Evolutionary conservation across 2,329 filamentous ascomycete genomes (phyloP), one percentile per base, ranked within the genome.

Genomic region (Aspergillus oerlinghausenensis): DNA sequence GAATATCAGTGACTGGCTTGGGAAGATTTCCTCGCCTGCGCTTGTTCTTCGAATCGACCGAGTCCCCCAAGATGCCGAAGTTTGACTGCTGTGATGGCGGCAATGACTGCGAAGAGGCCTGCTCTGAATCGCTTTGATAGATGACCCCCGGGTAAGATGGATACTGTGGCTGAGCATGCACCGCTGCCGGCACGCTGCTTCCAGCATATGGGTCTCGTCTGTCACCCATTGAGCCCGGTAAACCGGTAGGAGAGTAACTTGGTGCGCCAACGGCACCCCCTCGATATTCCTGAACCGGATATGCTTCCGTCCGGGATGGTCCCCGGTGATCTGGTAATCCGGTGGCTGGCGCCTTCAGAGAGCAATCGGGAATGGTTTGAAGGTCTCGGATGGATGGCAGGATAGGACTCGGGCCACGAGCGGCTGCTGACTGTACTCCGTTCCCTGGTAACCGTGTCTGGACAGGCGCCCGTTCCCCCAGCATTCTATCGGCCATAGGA

Each of bases 1-100:
- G 79, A 63, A 89, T 87, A 69, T 92, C 89, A 0, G 91, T 96
- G 0, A 90, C 90, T 54, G 92, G 88, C 69, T 95, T 95, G n/a
- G 92, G 92, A 3, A 96, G 79, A 67, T 96, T 96, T 1, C 92
- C 92, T 42, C 92, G 82, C 52, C 91, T 81, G 70, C 80, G 78
- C 65, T 82, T 82, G 38, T 70, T 74, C 60, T 72, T 74, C 9
- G 73, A 65, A 54, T 76, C 74, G 26, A 68, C 64, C 19, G 67
- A 56, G 38, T 75, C 73, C 0, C 72, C 70, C 56, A 76, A 64
- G 17, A 74, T 69, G 9, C 72, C 72, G 49, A 75, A 75, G 52
- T 72, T 75, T 10, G 70, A 68, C 51, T 72, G 70, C 8, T 69
- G 69, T 8, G 66, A 63, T 28, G 67, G 67, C 6, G 64, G 61